Evolutionary conservation across 108 stramenopile genomes (phyloP), one percentile per base, ranked within the genome.

Genomic region (Fragilariopsis cylindrus): DNA sequence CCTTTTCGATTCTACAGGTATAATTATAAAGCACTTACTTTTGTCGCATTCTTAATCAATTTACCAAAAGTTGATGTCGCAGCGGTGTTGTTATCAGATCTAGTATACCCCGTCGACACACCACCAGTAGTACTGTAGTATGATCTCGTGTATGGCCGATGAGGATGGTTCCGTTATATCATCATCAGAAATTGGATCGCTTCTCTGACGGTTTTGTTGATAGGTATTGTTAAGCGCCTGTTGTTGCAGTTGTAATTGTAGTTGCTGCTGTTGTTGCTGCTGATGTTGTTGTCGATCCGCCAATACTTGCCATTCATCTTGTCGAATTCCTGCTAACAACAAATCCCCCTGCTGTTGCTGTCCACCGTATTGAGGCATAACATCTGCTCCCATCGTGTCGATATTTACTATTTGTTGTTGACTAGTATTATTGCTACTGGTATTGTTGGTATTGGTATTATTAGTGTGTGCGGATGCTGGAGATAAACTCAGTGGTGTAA

Each of bases 21-120:
- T 2, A 53, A 53, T 12, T 12, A 53, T 53, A 15, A 53, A n/a
- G 12, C n/a, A 49, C 72, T 73, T 49, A 79, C 78, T 50, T 73
- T 73, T n/a, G 71, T 58, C 12, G 67, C 67, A 40, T n/a, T 55
- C 62, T 79, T 57, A 68, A 79, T 48, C 39, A 79, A 18, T 50
- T 57, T 57, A 4, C 78, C 72, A 79, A 79, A 79, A 9, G 78
- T 73, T 18, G 78, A 79, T 40, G 78, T 79, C n/a, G 76, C 70
- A 12, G 52, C 66, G 15, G 19, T 52, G 45, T 68, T 19, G 30
- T 48, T n/a, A 44, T 76, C 60, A 8, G 69, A 63, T 60, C 72
- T 21, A 40, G 52, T 60, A 52, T 79, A 73, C 7, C 62, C 76
- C 5, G 64, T 67, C 7, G 62, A 53, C 15, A 65, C 49, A 41